Percentiles rank a stretch among this genome's conserved stretches.
These are phyloP conservation scores for Wickerhamomyces chaumierensis DNA, from an alignment of 805 yeast species.

Conservation along the genomic window DNA sequence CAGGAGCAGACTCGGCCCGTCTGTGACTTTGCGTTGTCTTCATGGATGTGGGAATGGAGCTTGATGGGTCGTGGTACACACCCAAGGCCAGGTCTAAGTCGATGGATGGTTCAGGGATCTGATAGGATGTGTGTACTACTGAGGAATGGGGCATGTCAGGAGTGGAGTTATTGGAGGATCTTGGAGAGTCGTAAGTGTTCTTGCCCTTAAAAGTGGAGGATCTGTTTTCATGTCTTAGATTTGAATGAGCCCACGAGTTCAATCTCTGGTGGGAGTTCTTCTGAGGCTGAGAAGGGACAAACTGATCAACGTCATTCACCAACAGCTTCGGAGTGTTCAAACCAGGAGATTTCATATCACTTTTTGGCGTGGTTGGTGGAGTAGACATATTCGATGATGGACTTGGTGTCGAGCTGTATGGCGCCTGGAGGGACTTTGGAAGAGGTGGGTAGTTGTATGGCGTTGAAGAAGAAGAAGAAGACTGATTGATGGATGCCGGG, in stretches of 20 bases:
- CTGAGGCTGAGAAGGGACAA: constrained; percentile 6
- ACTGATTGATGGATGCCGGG: constrained; percentile 11
- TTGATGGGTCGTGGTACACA: constrained; percentile 19
- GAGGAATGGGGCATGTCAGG: constrained; percentile 14
- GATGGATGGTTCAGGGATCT: constrained; percentile 43
- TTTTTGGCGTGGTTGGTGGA: constrained; percentile 1
- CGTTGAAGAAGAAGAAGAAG: constrained; percentile 5
- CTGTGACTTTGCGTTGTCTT: constrained; percentile 28
- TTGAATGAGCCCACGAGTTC: constrained; percentile 28
- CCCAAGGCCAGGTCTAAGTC: constrained; percentile 44
- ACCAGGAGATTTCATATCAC: background rate
- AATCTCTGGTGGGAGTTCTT: constrained; percentile 21
- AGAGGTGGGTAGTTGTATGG: constrained; percentile 3
- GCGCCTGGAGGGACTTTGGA: background rate
- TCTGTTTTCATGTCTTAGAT: constrained; percentile 11
- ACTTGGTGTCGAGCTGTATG: background rate
- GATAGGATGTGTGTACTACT: constrained; percentile 6
- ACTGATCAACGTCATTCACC: background rate
- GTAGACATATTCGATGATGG: background rate
- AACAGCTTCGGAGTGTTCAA: background rate
- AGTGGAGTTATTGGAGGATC: constrained; percentile 15
- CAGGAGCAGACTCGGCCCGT: constrained; percentile 49
- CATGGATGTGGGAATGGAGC: constrained; percentile 10
- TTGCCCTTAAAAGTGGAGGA: constrained; percentile 1
- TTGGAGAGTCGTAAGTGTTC: background rate